phyloP scores from a whole-genome alignment of 2,329 filamentous ascomycete species.

The Ramularia collo-cygni region DNA sequence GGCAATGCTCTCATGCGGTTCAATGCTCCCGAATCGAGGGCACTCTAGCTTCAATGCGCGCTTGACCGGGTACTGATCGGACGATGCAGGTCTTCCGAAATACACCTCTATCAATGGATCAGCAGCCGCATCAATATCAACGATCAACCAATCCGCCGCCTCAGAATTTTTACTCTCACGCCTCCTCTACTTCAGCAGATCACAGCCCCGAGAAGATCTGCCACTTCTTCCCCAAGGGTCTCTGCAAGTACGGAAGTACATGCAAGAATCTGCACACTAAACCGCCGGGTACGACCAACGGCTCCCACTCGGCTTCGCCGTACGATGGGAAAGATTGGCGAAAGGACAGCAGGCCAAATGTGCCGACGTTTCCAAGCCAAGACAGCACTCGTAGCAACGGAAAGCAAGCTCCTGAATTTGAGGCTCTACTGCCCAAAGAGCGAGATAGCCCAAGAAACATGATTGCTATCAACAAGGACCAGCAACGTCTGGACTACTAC shows the following conservation, averaged over 20 bases:
- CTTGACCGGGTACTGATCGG: not conserved
- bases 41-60: not conserved
- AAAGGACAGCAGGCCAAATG: not conserved
- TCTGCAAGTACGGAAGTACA: constrained; percentile 25
- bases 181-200: not conserved
- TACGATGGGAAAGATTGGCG: constrained; percentile 12
- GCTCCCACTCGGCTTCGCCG: not conserved
- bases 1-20: no score
- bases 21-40: no score
- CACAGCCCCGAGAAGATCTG: constrained; percentile 12
- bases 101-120: constrained; percentile 23
- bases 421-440: constrained; percentile 16
- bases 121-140: no score
- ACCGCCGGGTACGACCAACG: constrained; percentile 8
- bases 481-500: constrained; percentile 43
- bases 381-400: not conserved
- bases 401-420: constrained; percentile 5
- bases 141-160: not conserved
- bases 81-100: constrained; percentile 40
- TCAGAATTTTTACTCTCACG: no score
- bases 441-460: constrained; percentile 18
- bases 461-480: constrained; percentile 43
- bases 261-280: constrained; percentile 24
- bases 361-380: not conserved
- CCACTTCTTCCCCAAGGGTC: constrained; percentile 23